Base-by-base conservation (phyloP, 257 asterid species). In the Penstemon barbatus region DNA sequence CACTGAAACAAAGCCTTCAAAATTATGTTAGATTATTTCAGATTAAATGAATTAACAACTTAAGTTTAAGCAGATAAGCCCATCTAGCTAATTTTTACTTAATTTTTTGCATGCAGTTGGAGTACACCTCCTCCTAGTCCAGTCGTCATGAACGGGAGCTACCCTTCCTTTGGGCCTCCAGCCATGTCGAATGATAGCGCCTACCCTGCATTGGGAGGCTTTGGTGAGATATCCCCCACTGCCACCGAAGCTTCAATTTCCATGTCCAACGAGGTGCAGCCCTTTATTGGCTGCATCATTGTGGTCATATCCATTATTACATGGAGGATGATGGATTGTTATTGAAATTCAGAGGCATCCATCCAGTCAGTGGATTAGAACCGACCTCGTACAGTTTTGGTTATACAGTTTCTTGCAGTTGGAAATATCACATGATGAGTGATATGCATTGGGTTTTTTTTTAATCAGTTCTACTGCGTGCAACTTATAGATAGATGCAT, bases 191-290 rank as follows among this genome's bases (percentile, higher is more conserved):
- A 78, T 50, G 62, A 74, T 54, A 66, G 81, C 65, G 66, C 78
- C 61, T 25, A 25, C 33, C 33, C 33, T 25, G 33, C 33, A 25
- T 25, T 25, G 33, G 33, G 33, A 25, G 33, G 90, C 71, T 79
- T 74, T 10, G 83, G 88, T 1, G 91, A 79, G 7, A 71, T 69
- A 69, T 79, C 86, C 48, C 89, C 87, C 40, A 71, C 77, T 2
- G 60, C 74, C 62, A 53, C 61, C 44, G 70, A 62, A 10, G 68
- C 87, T 15, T 74, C 79, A 2, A 49, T 67, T 59, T 83, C 95
- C 37, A 62, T 4, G 55, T 78, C 91, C 6, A 71, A 41, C 63
- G 62, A 57, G 58, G 66, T 83, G 54, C 81, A 73, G 60, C 90
- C 92, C 44, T 62, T 81, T 8, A 38, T 79, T 44, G 68, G 84